These are phyloP conservation scores for Candida maris DNA, from an alignment of 805 yeast species.

Conservation along the genomic window DNA sequence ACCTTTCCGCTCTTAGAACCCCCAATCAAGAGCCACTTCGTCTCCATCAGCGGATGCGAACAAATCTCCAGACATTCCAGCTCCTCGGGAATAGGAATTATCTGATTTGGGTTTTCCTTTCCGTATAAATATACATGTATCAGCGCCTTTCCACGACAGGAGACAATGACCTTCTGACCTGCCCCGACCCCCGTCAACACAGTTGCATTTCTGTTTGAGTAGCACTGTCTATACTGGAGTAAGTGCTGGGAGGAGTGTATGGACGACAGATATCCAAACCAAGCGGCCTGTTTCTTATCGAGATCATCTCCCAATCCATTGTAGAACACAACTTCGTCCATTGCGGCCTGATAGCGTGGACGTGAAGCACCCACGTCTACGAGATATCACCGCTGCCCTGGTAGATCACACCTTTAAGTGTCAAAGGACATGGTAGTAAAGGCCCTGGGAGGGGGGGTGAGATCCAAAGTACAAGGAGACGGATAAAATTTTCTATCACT, in stretches of 20 bases:
- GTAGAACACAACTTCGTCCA: constrained; percentile 53
- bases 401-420: too few species aligned
- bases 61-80: constrained; percentile 52
- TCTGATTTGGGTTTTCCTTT: constrained; percentile 69
- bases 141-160: constrained; percentile 68
- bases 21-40: constrained; percentile 59
- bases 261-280: constrained; percentile 38
- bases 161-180: constrained; percentile 56
- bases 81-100: constrained; percentile 81
- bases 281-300: constrained; percentile 35
- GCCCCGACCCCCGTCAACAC: constrained; percentile 42
- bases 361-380: too few species aligned
- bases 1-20: constrained; percentile 74
- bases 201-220: constrained; percentile 43
- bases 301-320: constrained; percentile 42
- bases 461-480: too few species aligned
- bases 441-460: too few species aligned
- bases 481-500: too few species aligned
- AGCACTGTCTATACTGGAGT: constrained; percentile 51
- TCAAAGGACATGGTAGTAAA: too few species aligned
- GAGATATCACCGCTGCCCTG: too few species aligned
- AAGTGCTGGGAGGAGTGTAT: constrained; percentile 45
- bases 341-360: too few species aligned
- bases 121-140: constrained; percentile 70
- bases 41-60: constrained; percentile 29